Base-by-base conservation (phyloP, 805 yeast genomes). In the Clavispora vitiphila region DNA sequence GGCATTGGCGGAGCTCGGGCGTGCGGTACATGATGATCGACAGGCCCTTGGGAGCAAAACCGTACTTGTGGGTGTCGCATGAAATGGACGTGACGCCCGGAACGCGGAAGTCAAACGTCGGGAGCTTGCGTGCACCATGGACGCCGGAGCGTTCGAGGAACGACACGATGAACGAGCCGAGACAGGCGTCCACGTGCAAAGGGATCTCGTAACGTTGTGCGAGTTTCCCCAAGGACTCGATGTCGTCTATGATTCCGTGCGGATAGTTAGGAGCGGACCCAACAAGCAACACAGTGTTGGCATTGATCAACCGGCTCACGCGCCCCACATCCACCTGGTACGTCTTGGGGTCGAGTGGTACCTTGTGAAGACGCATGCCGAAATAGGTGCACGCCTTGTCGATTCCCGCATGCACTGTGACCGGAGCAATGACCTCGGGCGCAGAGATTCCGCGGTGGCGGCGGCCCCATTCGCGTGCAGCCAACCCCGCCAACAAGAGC, bases 51-150 rank as follows among this genome's bases (percentile, higher is more conserved):
- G 99, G 99, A 8, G 98, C 97, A 72, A 91, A 93, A 1, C 98
- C 99, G 58, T 91, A 91, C 63, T 91, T 91, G 71, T 91, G 99
- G n/a, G 99, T 91, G 61, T 91, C 99, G 65, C 98, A 93, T n/a
- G 96, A 86, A 43, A 91, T 91, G 2, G 97, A 89, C 1, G 98
- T 93, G n/a, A 93, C 98, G 24, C 75, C 93, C 1, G 87, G 83
- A 2, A 88, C 72, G 49, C 91, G 69, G 66, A 91, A 91, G 60
- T 93, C 98, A 64, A 91, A 90, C 10, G 66, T 56, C 5, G 85
- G 83, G 2, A 68, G 49, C 16, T 11, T 11, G 29, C 32, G 42
- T 38, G 64, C 70, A 2, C 85, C 85, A 39, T 65, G 70, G 11
- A 67, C 65, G 18, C 47, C 44, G 2, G 88, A 76, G 43, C 77